Evolutionary conservation across 148 eudicot genomes (phyloP), one percentile per base, ranked within the genome.

Genomic region (Rhododendron ferrugineum): DNA sequence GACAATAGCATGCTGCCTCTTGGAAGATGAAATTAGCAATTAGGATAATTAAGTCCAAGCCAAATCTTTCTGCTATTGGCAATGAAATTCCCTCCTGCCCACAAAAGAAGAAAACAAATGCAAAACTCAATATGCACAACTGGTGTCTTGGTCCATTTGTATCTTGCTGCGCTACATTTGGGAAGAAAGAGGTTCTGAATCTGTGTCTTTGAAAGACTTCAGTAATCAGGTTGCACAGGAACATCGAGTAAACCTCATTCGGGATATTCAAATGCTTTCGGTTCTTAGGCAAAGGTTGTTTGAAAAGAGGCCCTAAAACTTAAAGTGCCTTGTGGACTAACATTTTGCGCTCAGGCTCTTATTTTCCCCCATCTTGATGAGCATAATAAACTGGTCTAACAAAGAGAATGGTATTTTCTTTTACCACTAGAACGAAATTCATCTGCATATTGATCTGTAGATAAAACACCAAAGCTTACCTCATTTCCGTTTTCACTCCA

Each of bases 381-480:
- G 30, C 62, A 50, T 26, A 56, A 56, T 54, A 22, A 20, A 15
- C 18, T 32, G 4, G 46, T 54, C 68, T 18, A 32, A 54, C 46
- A 56, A 56, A 20, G 0, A 34, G 15, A 56, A 20, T 32, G 44
- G 26, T 2, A 32, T 3, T 34, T 32, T 54, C 30, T 7, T 4
- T 22, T 28, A 52, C 1, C n/a, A 26, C 9, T 20, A 34, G n/a
- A 49, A 6, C 1, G 5, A 80, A 56, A 56, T 32, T 32, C 16
- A 56, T 54, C 68, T 26, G 8, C 32, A 18, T 6, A 50, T 79
- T 79, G 22, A 22, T 78, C 32, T 42, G 52, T n/a, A 26, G 18
- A 78, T 46, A 52, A 46, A 47, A 78, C 70, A 34, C 46, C 18
- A 18, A 18, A 50, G 86, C 82, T 82, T 84, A 89, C 93, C 90